Evolutionary conservation across 1,139 yeast species (phyloP).

Genomic region (Blastobotrys apis): DNA sequence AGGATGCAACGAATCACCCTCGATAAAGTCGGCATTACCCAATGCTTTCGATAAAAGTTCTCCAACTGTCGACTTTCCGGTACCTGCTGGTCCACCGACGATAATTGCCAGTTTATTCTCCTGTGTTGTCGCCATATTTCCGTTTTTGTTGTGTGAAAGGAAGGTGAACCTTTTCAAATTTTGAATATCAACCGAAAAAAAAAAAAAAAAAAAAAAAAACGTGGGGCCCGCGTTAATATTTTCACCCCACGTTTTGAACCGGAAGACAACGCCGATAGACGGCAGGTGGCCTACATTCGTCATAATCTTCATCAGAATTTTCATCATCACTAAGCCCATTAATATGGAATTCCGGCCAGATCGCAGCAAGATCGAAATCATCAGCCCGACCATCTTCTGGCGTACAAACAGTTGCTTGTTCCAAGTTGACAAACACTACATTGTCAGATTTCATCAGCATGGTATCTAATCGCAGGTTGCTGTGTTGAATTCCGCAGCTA

Average conservation of each 20-base stretch:
- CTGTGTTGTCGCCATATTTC: too few species aligned
- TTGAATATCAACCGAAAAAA: too few species aligned
- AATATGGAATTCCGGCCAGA: conserved; percentile 5
- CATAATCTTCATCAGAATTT: too few species aligned
- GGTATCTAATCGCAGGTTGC: conserved; percentile 2
- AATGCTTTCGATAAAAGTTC: conserved; percentile 44
- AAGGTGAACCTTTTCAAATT: too few species aligned
- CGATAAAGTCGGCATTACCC: conserved; percentile 54
- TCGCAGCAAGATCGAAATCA: neutral
- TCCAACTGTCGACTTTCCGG: conserved; percentile 85
- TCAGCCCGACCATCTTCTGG: neutral
- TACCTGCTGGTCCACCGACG: conserved; percentile 92
- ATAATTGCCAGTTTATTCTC: conserved; percentile 33
- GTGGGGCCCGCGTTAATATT: too few species aligned
- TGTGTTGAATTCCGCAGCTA: conserved; percentile 1
- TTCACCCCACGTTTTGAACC: too few species aligned
- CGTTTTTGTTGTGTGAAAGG: too few species aligned
- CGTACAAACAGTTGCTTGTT: neutral
- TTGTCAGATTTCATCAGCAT: neutral
- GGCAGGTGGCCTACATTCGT: too few species aligned
- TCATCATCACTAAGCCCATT: too few species aligned
- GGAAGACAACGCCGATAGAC: too few species aligned
- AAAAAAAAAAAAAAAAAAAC: too few species aligned
- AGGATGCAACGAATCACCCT: conserved; percentile 84
- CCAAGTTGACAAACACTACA: conserved; percentile 1